phyloP scores from a whole-genome alignment of 345 rosid genomes.

The Chamaenerion angustifolium region DNA sequence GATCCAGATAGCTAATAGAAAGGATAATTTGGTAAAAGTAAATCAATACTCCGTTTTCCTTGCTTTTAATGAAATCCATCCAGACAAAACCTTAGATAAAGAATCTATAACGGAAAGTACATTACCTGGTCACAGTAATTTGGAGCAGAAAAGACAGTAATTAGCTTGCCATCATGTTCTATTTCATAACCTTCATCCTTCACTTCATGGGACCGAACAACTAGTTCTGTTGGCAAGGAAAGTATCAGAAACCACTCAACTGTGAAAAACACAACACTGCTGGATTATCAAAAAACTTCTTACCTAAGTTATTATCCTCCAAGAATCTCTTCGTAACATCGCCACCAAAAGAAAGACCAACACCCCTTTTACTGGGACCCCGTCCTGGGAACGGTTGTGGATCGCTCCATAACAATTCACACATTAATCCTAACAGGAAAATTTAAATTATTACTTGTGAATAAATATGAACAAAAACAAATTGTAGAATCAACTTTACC shows the following conservation, averaged over 20 bases:
- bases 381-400: slow-evolving; percentile 91
- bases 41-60: not conserved
- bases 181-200: slow-evolving; percentile 97
- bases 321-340: slow-evolving; percentile 81
- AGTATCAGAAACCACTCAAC: not conserved
- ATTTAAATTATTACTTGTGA: not conserved
- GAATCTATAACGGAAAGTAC: slow-evolving; percentile 1
- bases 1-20: too few relatives aligned
- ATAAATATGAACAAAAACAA: not conserved
- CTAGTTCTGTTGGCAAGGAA: slow-evolving; percentile 39
- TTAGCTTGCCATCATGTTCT: slow-evolving; percentile 93
- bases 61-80: not conserved
- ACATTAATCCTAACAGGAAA: slow-evolving; percentile 81
- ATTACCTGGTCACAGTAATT: slow-evolving; percentile 97
- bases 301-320: slow-evolving; percentile 87
- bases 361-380: slow-evolving; percentile 98
- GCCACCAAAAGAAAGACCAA: slow-evolving; percentile 86
- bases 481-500: slow-evolving; percentile 27
- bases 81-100: not conserved
- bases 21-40: too few relatives aligned
- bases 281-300: not conserved
- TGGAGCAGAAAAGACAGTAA: slow-evolving; percentile 96
- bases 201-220: slow-evolving; percentile 91
- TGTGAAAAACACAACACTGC: slow-evolving; percentile 1
- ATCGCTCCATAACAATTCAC: slow-evolving; percentile 97